Evolutionary conservation across 2,329 filamentous ascomycete species (phyloP).

Genomic region (Aspergillus fischeri): DNA sequence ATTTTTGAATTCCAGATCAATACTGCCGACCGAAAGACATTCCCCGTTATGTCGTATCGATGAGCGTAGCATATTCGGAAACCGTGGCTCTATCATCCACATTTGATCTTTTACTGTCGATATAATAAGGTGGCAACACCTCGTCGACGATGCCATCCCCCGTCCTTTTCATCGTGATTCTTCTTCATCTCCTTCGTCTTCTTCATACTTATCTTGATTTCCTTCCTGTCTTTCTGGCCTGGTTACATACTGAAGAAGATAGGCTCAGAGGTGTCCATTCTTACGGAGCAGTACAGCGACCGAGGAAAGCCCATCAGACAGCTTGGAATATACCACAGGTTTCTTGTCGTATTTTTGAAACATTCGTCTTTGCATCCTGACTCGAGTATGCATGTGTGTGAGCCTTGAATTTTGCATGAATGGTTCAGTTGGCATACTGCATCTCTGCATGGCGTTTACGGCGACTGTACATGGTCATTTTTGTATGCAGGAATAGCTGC

Average conservation of each 20-base stretch:
- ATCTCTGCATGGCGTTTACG: not conserved
- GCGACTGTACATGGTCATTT: not conserved
- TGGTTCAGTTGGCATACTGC: not conserved
- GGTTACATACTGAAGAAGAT: not conserved
- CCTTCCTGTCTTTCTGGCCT: not conserved
- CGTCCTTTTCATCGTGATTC: not conserved
- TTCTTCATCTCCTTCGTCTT: not conserved
- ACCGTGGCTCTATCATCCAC: not conserved
- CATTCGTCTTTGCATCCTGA: not conserved
- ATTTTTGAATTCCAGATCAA: constrained; percentile 48
- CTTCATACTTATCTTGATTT: not conserved
- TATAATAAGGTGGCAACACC: not conserved
- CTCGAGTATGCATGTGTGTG: not conserved
- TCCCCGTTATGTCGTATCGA: constrained; percentile 41
- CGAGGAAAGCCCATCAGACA: not conserved
- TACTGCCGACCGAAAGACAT: constrained; percentile 45
- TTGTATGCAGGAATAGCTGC: not conserved
- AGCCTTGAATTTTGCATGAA: not conserved
- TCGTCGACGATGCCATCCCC: not conserved
- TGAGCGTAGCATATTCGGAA: constrained; percentile 17
- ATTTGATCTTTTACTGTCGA: not conserved
- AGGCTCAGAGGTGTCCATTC: not conserved
- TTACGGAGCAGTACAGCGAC: not conserved
- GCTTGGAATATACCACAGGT: not conserved
- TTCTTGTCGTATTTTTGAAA: not conserved